phyloP scores from a whole-genome alignment of 2,329 filamentous ascomycete genomes.

The Alternaria ventricosa region DNA sequence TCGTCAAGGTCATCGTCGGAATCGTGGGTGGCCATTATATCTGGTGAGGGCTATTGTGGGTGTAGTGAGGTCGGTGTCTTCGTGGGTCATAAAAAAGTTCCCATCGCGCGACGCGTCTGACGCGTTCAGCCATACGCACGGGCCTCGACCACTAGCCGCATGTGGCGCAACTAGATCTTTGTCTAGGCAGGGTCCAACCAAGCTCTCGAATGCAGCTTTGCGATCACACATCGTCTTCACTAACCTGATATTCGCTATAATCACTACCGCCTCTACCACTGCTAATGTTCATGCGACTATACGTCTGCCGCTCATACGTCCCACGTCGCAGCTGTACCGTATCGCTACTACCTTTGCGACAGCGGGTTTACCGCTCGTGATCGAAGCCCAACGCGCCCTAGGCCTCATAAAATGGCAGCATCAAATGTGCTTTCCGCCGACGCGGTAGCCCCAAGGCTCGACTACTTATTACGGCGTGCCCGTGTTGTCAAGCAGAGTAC shows the following conservation, averaged over 20 bases:
- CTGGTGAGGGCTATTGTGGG: background rate
- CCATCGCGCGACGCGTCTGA: conserved; percentile 19
- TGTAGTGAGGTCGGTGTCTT: background rate
- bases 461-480: conserved; percentile 51
- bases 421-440: conserved; percentile 31
- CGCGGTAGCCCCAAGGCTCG: conserved; percentile 43
- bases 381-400: conserved; percentile 4
- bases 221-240: conserved; percentile 1
- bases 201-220: conserved; percentile 8
- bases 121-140: conserved; percentile 21
- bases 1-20: conserved; percentile 64
- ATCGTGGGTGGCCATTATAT: conserved; percentile 35
- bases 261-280: background rate
- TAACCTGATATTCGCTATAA: background rate
- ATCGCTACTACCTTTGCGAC: background rate
- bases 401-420: conserved; percentile 33
- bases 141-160: conserved; percentile 4
- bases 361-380: conserved; percentile 5
- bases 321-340: background rate
- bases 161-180: conserved; percentile 17
- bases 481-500: conserved; percentile 48
- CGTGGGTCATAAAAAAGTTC: background rate
- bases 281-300: background rate
- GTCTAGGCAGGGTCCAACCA: conserved; percentile 10
- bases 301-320: background rate